phyloP scores from a whole-genome alignment of 2,329 filamentous ascomycete genomes.

The Pyrenochaeta sp. region DNA sequence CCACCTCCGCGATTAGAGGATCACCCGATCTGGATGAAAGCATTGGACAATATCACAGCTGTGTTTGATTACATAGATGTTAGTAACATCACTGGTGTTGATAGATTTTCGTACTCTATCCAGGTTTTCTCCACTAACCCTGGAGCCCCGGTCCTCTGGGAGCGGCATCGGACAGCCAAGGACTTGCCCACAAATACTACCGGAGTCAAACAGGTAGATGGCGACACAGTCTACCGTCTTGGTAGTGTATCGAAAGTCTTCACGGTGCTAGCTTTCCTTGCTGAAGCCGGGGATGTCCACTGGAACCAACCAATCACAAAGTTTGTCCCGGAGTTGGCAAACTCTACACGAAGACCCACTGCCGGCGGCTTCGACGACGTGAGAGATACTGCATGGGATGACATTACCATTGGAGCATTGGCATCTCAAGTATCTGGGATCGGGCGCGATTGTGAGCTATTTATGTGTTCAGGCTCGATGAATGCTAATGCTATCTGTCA shows the following conservation, averaged over 20 bases:
- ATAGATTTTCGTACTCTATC: conserved; percentile 31
- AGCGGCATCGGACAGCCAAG: conserved; percentile 29
- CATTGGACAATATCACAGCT: conserved; percentile 28
- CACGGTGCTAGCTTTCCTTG: conserved; percentile 50
- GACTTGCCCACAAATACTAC: conserved; percentile 24
- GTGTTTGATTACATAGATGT: conserved; percentile 30
- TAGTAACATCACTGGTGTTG: conserved; percentile 24
- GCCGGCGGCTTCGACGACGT: conserved; percentile 31
- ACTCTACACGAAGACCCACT: conserved; percentile 3
- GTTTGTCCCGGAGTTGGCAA: conserved; percentile 37
- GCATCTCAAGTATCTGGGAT: conserved; percentile 47
- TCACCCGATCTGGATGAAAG: conserved; percentile 30
- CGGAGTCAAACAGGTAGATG: conserved; percentile 38
- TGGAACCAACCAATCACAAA: conserved; percentile 46
- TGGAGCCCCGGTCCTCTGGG: conserved; percentile 24
- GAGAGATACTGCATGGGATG: conserved; percentile 40
- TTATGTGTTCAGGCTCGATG: conserved; percentile 25
- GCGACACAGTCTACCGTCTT: conserved; percentile 54
- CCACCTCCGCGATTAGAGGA: conserved; percentile 26
- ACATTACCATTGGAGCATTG: conserved; percentile 45
- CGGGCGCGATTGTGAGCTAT: conserved; percentile 37
- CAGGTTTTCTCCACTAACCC: conserved; percentile 37
- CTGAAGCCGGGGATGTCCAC: conserved; percentile 44
- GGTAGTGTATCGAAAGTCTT: conserved; percentile 54
- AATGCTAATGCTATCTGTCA: conserved; percentile 50